phyloP scores from a whole-genome alignment of 106 monocot genomes.

The Phalaenopsis equestris region DNA sequence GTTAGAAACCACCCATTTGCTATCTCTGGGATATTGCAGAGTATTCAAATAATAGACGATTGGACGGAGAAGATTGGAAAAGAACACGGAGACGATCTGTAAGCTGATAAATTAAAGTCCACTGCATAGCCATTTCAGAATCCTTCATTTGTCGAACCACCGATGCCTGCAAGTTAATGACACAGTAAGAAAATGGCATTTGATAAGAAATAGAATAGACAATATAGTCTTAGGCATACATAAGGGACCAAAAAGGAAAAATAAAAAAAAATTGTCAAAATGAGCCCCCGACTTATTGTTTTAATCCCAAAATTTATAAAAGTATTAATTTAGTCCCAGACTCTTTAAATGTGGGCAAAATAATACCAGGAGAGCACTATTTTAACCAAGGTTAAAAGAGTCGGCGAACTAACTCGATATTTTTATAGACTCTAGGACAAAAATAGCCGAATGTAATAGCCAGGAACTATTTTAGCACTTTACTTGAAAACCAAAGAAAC shows the following conservation, averaged over 20 bases:
- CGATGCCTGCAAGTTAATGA: slow-evolving; percentile 54
- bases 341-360: too few species aligned
- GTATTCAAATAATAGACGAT: slow-evolving; percentile 92
- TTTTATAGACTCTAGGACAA: too few species aligned
- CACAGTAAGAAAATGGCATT: background rate
- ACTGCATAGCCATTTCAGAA: slow-evolving; percentile 98
- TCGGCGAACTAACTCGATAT: too few species aligned
- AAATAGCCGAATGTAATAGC: too few species aligned
- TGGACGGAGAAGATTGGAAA: slow-evolving; percentile 89
- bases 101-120: slow-evolving; percentile 85
- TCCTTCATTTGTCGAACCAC: slow-evolving; percentile 99
- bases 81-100: slow-evolving; percentile 82
- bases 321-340: too few species aligned
- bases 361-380: too few species aligned
- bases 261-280: background rate
- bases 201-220: background rate
- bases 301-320: too few species aligned
- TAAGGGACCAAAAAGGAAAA: background rate
- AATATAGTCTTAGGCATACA: background rate
- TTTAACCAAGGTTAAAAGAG: too few species aligned
- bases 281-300: too few species aligned
- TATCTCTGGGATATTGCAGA: slow-evolving; percentile 82
- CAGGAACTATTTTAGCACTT: too few species aligned
- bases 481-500: too few species aligned
- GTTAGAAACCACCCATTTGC: background rate